Evolutionary conservation across 164 flowering plant genomes (phyloP).

Genomic region (Piper longum): DNA sequence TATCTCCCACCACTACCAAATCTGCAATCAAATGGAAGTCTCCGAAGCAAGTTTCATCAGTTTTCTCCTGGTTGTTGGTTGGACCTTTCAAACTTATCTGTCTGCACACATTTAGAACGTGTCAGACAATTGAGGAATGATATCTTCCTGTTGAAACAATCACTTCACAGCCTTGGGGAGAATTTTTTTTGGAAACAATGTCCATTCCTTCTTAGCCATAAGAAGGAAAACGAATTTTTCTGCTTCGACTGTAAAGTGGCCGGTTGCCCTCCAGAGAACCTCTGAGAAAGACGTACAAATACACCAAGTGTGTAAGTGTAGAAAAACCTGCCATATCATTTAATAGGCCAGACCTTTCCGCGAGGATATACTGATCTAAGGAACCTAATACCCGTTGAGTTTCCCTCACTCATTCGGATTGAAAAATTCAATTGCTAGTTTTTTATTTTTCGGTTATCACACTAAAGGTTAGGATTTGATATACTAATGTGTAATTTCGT

Average conservation of each 20-base stretch:
- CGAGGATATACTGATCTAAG: conserved; percentile 74
- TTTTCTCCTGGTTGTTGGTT: conserved; percentile 12
- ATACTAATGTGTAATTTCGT: too few relatives aligned
- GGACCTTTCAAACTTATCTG: conserved; percentile 12
- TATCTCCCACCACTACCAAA: conserved; percentile 48
- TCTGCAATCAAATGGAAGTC: conserved; percentile 33
- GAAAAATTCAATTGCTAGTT: too few relatives aligned
- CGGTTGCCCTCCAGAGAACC: conserved; percentile 36
- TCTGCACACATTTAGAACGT: conserved; percentile 51
- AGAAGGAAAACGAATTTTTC: conserved; percentile 62
- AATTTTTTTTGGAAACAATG: conserved; percentile 36
- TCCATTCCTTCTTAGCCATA: conserved; percentile 48
- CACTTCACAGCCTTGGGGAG: conserved; percentile 56
- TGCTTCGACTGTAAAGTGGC: conserved; percentile 66
- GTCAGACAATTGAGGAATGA: conserved; percentile 38
- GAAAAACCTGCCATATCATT: conserved; percentile 18
- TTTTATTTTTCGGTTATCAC: conserved; percentile 41
- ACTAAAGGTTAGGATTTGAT: not conserved
- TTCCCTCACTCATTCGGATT: too few relatives aligned
- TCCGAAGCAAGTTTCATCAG: conserved; percentile 12
- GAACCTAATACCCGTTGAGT: conserved; percentile 67
- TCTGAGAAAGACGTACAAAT: conserved; percentile 61
- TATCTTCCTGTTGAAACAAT: conserved; percentile 81
- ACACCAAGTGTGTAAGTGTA: conserved; percentile 27
- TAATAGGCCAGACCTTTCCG: conserved; percentile 29